These are phyloP conservation scores for Ganoderma leucocontextum DNA, from an alignment of 1,284 basidiomycete genomes.

Conservation along the genomic window DNA sequence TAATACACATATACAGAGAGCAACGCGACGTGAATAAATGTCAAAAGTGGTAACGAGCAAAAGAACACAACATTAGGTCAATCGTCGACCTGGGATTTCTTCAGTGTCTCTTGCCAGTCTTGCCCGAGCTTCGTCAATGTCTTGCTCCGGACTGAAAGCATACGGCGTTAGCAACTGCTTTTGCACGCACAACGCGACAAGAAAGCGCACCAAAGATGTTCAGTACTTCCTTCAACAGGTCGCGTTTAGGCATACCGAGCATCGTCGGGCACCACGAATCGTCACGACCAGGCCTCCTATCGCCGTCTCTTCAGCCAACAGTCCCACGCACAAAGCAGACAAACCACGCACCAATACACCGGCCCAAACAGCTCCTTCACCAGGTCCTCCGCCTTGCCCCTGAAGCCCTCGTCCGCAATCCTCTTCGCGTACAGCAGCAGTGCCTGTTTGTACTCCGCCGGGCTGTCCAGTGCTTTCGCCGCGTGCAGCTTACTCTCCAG, in stretches of 20 bases:
- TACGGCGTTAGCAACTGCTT: slow-evolving; percentile 4
- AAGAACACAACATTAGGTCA: slow-evolving; percentile 17
- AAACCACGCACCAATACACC: slow-evolving; percentile 73
- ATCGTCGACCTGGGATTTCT: slow-evolving; percentile 59
- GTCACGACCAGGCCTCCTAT: slow-evolving; percentile 71
- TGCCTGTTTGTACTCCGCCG: slow-evolving; percentile 82
- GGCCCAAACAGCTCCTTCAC: slow-evolving; percentile 89
- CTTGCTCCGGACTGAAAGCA: slow-evolving; percentile 68
- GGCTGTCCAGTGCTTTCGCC: slow-evolving; percentile 77
- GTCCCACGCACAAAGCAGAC: slow-evolving; percentile 1
- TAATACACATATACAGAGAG: slow-evolving; percentile 6
- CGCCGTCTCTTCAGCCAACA: slow-evolving; percentile 6
- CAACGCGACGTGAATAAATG: not conserved
- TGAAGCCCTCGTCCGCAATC: slow-evolving; percentile 87
- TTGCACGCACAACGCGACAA: not conserved
- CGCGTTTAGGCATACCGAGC: slow-evolving; percentile 77
- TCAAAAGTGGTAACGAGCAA: not conserved
- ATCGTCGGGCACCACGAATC: slow-evolving; percentile 73
- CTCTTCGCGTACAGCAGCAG: slow-evolving; percentile 81
- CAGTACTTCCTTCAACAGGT: slow-evolving; percentile 81
- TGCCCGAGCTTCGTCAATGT: slow-evolving; percentile 73
- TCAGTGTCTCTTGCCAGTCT: slow-evolving; percentile 83
- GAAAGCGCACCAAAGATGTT: slow-evolving; percentile 68
- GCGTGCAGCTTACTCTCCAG: slow-evolving; percentile 83
- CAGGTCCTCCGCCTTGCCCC: slow-evolving; percentile 87